Percentiles rank a stretch among this genome's conserved stretches.
Conservation (phyloP, 495 filamentous ascomycete genomes). For the Aspergillus affinis region DNA sequence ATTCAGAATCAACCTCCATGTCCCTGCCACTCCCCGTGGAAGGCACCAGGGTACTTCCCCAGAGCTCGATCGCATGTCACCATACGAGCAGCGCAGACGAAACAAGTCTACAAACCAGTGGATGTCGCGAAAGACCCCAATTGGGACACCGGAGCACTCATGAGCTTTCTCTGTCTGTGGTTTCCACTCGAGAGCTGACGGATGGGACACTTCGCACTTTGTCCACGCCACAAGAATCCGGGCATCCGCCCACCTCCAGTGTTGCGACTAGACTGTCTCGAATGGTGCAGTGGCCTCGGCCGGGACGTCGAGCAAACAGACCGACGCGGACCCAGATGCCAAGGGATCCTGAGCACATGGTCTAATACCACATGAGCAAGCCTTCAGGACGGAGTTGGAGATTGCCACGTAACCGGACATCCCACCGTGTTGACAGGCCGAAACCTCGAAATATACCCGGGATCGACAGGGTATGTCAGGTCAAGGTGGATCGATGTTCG, state of each 20-base stretch:
- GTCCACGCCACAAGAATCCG: no score
- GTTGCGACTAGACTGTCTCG: neutral
- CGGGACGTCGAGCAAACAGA: neutral
- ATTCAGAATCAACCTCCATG: conserved; percentile 61
- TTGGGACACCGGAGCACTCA: neutral
- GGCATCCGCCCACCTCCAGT: neutral
- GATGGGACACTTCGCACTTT: neutral
- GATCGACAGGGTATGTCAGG: neutral
- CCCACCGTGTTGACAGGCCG: neutral
- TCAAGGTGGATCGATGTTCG: neutral
- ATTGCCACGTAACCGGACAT: neutral
- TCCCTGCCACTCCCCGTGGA: conserved; percentile 77
- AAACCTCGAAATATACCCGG: neutral
- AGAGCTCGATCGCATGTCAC: conserved; percentile 7
- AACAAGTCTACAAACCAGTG: neutral
- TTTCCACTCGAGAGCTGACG: neutral
- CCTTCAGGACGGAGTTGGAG: neutral
- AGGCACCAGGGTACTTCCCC: conserved; percentile 34
- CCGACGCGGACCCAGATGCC: neutral
- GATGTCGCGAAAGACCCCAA: neutral
- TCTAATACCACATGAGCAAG: conserved; percentile 1
- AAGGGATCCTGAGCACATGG: conserved; percentile 9
- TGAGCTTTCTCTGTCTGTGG: neutral
- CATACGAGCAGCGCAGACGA: neutral
- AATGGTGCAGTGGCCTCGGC: neutral